Conservation (phyloP, 164 flowering plant genomes). For the Umbellularia californica region DNA sequence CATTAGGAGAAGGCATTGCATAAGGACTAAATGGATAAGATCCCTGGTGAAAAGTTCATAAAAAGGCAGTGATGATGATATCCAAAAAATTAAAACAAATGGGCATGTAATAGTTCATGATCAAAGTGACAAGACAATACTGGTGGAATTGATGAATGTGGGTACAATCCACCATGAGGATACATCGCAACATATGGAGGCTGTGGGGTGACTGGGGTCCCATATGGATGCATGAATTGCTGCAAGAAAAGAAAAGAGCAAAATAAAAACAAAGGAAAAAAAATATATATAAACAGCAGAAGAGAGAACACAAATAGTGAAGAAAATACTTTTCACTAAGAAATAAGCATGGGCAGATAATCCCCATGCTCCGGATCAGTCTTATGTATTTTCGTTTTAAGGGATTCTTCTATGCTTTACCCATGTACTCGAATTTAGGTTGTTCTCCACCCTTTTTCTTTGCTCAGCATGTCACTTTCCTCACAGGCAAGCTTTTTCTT, state of each 20-base stretch:
- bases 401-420: too few relatives aligned
- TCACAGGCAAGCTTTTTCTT: too few relatives aligned
- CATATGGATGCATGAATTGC: conserved; percentile 96
- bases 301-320: too few relatives aligned
- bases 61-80: conserved; percentile 1
- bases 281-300: too few relatives aligned
- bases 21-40: conserved; percentile 88
- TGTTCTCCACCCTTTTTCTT: too few relatives aligned
- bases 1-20: conserved; percentile 89
- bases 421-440: too few relatives aligned
- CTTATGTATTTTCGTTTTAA: too few relatives aligned
- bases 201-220: conserved; percentile 89
- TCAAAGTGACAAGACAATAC: conserved; percentile 34
- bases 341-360: too few relatives aligned
- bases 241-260: conserved; percentile 28
- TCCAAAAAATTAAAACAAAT: neutral
- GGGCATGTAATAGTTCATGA: neutral
- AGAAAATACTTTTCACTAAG: too few relatives aligned
- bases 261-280: neutral
- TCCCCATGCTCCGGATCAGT: too few relatives aligned
- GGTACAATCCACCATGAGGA: conserved; percentile 92
- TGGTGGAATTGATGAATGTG: conserved; percentile 87
- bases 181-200: conserved; percentile 97
- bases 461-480: too few relatives aligned
- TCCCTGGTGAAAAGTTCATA: conserved; percentile 42